Evolutionary conservation across 192 early-diverging fungal genomes (phyloP).

Genomic region (Coemansia aciculifera): DNA sequence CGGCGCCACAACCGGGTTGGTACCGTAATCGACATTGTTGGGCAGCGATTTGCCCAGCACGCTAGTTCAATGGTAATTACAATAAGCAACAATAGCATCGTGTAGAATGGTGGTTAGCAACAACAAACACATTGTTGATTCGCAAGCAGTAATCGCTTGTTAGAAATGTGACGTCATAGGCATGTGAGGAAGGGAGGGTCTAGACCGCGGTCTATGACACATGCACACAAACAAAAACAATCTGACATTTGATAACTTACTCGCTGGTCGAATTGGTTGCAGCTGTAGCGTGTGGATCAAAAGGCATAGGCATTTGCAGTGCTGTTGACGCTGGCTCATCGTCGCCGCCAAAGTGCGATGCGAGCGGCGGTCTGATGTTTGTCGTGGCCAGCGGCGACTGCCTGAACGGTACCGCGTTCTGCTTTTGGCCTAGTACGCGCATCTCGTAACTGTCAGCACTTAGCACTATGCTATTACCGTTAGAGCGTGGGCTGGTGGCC

Average conservation of each 20-base stretch:
- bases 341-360: conserved; percentile 31
- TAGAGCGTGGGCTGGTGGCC: conserved; percentile 3
- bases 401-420: conserved; percentile 24
- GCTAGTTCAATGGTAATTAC: conserved; percentile 74
- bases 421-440: conserved; percentile 29
- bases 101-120: neutral
- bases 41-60: conserved; percentile 59
- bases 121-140: neutral
- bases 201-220: conserved; percentile 6
- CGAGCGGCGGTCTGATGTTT: conserved; percentile 4
- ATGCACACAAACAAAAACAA: neutral
- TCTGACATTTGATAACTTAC: conserved; percentile 20
- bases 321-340: conserved; percentile 19
- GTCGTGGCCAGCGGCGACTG: conserved; percentile 42
- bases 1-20: conserved; percentile 45
- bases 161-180: neutral
- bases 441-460: conserved; percentile 42
- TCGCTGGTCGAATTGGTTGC: conserved; percentile 15
- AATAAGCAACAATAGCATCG: conserved; percentile 12
- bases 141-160: neutral
- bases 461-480: neutral
- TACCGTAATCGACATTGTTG: conserved; percentile 35
- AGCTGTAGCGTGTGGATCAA: neutral
- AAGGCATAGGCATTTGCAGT: neutral
- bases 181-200: neutral